Evolutionary conservation across 768 basidiomycete genomes (phyloP), one percentile per base, ranked within the genome.

Genomic region (Infundibulicybe gibba): DNA sequence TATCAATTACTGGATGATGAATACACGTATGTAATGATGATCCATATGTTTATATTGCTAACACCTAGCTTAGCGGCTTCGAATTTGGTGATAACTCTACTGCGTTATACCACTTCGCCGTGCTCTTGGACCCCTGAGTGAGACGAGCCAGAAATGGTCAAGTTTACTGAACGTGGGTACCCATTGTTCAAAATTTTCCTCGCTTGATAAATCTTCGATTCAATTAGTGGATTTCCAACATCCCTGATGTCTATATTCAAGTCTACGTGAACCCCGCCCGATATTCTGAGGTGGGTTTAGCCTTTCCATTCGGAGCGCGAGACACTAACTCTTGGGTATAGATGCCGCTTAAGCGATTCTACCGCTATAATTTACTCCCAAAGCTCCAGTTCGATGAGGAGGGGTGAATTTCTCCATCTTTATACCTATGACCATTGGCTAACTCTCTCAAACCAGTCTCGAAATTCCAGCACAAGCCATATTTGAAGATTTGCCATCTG

Each of bases 331-430:
- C 13, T n/a, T 43, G 9, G 34, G 15, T 10, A 30, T 51, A 97
- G 89, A 70, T 97, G 20, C 93, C 94, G 0, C 67, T 98, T 37
- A 97, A 97, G 63, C 79, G 86, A 14, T 98, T 97, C 71, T 98
- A 97, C 62, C 85, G 89, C 6, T 91, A 85, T 59, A 84, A 81
- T 44, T 66, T 93, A 4, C 59, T 69, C 2, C 73, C 82, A 2
- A 61, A 66, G 3, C 67, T 87, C 12, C 48, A 61, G 0, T 97
- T 92, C 59, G 81, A 90, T 50, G 67, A 77, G 14, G 62, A 77
- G 33, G 89, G 91, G 90, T 93, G 60, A 39, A 81, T 65, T 41
- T 1, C 33, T 47, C 8, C 41, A 11, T 32, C 14, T 19, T 53
- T 31, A 16, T 20, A 19, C 21, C 19, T 30, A 17, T 40, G 16